A percentile compares a stretch with the other conserved stretches of the same genome.
phyloP scores from a whole-genome alignment of 208 protist genomes.

The Acanthamoeba royreba region DNA sequence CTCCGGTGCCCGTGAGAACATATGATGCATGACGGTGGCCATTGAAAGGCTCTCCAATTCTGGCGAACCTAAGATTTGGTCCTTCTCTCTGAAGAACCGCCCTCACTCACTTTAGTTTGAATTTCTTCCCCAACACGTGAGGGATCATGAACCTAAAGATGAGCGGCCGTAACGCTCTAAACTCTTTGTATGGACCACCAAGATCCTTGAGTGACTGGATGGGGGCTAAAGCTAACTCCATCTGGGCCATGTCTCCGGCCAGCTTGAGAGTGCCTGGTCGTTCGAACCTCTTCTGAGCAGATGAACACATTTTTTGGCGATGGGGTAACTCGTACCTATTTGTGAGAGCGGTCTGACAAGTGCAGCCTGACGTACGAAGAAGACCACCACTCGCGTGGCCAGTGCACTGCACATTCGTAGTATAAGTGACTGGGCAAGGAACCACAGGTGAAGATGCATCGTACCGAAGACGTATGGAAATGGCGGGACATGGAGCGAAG shows the following conservation, averaged over 20 bases:
- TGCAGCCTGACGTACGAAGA: conserved; percentile 13
- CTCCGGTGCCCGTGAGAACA: not conserved
- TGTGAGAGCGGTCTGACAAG: conserved; percentile 19
- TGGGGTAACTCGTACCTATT: not conserved
- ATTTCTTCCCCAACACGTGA: not conserved
- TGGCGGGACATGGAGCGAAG: not conserved
- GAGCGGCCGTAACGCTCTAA: not conserved
- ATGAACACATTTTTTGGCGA: not conserved
- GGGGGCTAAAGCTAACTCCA: conserved; percentile 24
- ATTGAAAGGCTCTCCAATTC: conserved; percentile 4
- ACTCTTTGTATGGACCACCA: conserved; percentile 24
- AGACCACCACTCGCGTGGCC: not conserved
- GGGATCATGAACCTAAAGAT: not conserved
- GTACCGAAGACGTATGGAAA: not conserved
- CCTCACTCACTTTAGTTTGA: not conserved
- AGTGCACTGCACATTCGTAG: not conserved
- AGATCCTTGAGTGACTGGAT: conserved; percentile 18
- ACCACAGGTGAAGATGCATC: not conserved
- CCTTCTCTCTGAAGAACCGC: not conserved
- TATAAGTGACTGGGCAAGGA: not conserved
- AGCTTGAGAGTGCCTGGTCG: conserved; percentile 2
- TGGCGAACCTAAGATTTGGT: conserved; percentile 11
- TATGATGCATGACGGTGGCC: conserved; percentile 14
- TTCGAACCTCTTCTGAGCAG: not conserved
- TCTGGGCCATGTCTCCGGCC: conserved; percentile 34